Base-by-base conservation (phyloP, 1,284 basidiomycete genomes). In the Boletus austroedulis region DNA sequence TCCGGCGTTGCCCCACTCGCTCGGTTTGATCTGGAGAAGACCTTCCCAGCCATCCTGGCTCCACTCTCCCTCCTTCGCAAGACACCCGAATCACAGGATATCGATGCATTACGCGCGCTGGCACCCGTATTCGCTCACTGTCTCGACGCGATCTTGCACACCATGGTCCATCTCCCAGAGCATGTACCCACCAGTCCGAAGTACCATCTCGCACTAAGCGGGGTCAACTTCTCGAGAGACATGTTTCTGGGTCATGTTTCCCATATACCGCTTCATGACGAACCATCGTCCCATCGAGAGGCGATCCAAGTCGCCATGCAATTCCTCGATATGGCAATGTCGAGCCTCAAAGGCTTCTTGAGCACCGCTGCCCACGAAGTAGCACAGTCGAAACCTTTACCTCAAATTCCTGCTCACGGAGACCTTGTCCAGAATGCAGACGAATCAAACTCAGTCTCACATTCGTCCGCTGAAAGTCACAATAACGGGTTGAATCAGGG, bases 11-110 rank as follows among this genome's bases (percentile, higher is more conserved):
- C 32, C 31, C 24, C 21, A 15, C 3, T 15, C 40, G 57, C 58
- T 32, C 59, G 40, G 4, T 74, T 75, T 48, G 60, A 75, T 48
- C 67, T 72, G 21, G 64, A 74, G 21, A 66, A 43, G 40, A 57
- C 71, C n/a, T 75, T 74, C 47, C 72, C 72, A 2, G 66, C 71
- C 2, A 72, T 75, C 57, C 45, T 72, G 51, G 50, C 50, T 14
- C 66, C 70, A 5, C 51, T 71, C 24, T 60, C 52, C 2, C 61
- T 73, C 52, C 68, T 72, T 31, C 63, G 48, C 46, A 57, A 31
- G 29, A 48, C 69, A 11, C 56, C 66, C 1, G 55, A 66, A 21
- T 41, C 40, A 41, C 40, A 41, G 11, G 72, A 72, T 48, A 47
- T 71, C 31, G 55, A 64, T 50, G 70, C 69, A 9, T 50, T 72